Evolutionary conservation across 116 monocot genomes (phyloP), one percentile per base, ranked within the genome.

Genomic region (Thalassia testudinum): DNA sequence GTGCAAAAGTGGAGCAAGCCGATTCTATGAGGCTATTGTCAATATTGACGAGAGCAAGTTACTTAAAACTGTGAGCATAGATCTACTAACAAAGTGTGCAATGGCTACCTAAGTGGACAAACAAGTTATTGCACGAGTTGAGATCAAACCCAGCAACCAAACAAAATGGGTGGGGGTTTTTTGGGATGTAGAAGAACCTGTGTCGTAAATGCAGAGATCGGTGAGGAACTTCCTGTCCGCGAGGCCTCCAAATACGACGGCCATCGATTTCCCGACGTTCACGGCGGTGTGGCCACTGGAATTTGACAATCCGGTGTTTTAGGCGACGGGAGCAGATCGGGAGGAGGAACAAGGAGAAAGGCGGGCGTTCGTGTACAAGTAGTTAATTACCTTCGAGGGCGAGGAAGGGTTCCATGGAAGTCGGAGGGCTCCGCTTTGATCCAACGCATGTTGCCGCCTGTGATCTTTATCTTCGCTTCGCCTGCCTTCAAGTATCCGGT

Each of bases 251-350:
- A 91, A 91, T 8, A 91, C 51, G 21, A 92, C 86, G 22, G 86
- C 63, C 69, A 79, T 78, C 13, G 93, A 93, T 59, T 83, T 93
- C 3, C 83, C 92, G 7, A 97, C 70, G 34, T 62, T 72, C 44
- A 97, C 85, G 3, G 95, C 78, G 27, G 95, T 77, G 62, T 97
- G 95, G 1, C 88, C 95, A 38, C 87, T 95, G 83, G 62, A 38
- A 53, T 22, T 11, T 40, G 13, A 16, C 24, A 47, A 27, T 24
- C 12, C 7, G 8, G 0, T 23, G 16, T 1, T 15, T 56, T 29
- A 15, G 1, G n/a, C n/a, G 21, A 8, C 16, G 27, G 53, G 0
- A 23, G 37, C 19, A 3, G 21, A 21, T 21, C 22, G 27, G 12
- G 18, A 50, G 43, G 1, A 7, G 51, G 43, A 12, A 19, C 7